phyloP scores from a whole-genome alignment of 495 filamentous ascomycete species.

The Extremus antarcticus region DNA sequence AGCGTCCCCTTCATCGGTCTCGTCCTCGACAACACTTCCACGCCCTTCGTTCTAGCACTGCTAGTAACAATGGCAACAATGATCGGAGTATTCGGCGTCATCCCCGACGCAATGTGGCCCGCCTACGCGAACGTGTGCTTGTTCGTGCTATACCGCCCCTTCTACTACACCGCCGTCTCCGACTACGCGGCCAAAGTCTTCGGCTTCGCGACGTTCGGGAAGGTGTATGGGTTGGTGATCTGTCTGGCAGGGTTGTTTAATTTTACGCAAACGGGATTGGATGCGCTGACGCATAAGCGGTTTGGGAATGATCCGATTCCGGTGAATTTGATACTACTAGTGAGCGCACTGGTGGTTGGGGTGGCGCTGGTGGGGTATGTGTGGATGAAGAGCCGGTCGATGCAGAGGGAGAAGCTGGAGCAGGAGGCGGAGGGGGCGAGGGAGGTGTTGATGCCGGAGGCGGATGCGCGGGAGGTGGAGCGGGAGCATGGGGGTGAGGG shows the following conservation, averaged over 20 bases:
- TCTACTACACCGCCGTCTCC: constrained; percentile 67
- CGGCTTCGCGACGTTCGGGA: constrained; percentile 89
- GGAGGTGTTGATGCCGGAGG: constrained; percentile 27
- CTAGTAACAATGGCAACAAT: constrained; percentile 62
- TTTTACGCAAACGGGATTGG: constrained; percentile 73
- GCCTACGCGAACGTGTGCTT: constrained; percentile 70
- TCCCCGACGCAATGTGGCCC: constrained; percentile 53
- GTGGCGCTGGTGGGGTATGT: constrained; percentile 29
- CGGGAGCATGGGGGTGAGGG: constrained; percentile 6
- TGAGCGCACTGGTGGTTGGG: constrained; percentile 42
- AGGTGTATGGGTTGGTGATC: constrained; percentile 90
- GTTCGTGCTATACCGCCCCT: constrained; percentile 66
- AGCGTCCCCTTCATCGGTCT: constrained; percentile 81
- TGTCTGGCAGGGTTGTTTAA: constrained; percentile 80
- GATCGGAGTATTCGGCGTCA: constrained; percentile 70
- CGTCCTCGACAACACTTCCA: constrained; percentile 67
- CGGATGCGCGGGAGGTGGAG: constrained; percentile 6
- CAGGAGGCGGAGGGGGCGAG: constrained; percentile 31
- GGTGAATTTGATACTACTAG: constrained; percentile 61
- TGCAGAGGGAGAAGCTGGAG: constrained; percentile 26
- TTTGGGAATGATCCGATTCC: constrained; percentile 67
- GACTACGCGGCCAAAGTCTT: constrained; percentile 95
- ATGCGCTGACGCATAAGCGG: constrained; percentile 62
- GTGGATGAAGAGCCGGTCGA: constrained; percentile 23
- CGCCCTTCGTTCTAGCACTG: constrained; percentile 57